phyloP scores from a whole-genome alignment of 495 filamentous ascomycete species.

The Cercophora newfieldiana region DNA sequence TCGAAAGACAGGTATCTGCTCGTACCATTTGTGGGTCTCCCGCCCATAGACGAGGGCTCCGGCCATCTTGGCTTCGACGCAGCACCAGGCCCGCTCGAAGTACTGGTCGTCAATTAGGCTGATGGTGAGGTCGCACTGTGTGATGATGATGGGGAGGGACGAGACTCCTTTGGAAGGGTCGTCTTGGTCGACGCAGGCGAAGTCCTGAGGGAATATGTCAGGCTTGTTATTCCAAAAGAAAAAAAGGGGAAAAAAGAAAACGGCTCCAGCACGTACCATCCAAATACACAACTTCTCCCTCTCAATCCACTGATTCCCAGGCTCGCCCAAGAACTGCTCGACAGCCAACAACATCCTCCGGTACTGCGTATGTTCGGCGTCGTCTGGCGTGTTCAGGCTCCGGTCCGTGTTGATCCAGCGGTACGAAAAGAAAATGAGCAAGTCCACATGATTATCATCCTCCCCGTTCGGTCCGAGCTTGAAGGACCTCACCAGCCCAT shows the following conservation, averaged over 20 bases:
- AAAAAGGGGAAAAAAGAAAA: not conserved
- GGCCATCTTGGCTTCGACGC: conserved; percentile 26
- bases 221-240: not conserved
- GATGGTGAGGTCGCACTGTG: conserved; percentile 32
- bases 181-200: conserved; percentile 31
- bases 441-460: conserved; percentile 9
- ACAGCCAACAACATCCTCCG: conserved; percentile 23
- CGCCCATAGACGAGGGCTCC: conserved; percentile 11
- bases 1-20: conserved; percentile 17
- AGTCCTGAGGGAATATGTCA: conserved; percentile 23
- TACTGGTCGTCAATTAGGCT: conserved; percentile 24
- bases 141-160: conserved; percentile 29
- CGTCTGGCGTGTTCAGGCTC: conserved; percentile 20
- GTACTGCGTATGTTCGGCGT: conserved; percentile 26
- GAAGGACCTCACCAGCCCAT: conserved; percentile 17
- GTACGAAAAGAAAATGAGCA: conserved; percentile 33
- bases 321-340: conserved; percentile 24
- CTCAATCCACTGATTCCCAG: conserved; percentile 17
- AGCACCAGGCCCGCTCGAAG: conserved; percentile 29
- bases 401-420: conserved; percentile 25
- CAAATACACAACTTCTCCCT: conserved; percentile 25
- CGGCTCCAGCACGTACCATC: conserved; percentile 32
- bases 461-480: not conserved
- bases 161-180: conserved; percentile 25
- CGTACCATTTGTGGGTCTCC: conserved; percentile 27